A percentile compares a stretch with the other conserved stretches of the same genome.
phyloP scores from a whole-genome alignment of 495 filamentous ascomycete species.

The Hyaloscypha variabilis region DNA sequence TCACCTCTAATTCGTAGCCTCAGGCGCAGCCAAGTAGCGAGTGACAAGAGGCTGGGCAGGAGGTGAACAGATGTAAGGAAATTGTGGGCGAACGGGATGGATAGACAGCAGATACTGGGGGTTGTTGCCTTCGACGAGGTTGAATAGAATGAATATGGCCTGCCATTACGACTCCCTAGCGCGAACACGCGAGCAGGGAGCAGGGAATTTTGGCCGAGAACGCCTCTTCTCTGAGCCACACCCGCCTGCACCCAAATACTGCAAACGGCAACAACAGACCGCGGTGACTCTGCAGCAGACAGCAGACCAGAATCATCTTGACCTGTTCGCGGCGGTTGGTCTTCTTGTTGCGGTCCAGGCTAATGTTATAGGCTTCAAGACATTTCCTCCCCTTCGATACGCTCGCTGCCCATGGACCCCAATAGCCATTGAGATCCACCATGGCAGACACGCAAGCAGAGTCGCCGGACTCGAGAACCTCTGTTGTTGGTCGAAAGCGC shows the following conservation, averaged over 20 bases:
- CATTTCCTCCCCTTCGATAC: neutral
- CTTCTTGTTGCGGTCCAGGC: neutral
- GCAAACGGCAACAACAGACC: neutral
- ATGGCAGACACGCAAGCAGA: constrained; percentile 20
- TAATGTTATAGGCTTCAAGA: constrained; percentile 13
- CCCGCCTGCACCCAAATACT: too few species aligned
- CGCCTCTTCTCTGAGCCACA: neutral
- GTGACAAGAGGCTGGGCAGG: neutral
- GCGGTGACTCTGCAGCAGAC: neutral
- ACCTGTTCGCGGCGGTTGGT: neutral
- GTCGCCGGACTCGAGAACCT: constrained; percentile 27
- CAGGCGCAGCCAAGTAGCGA: neutral
- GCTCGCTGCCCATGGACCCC: neutral
- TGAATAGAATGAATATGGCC: too few species aligned
- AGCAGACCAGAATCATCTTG: too few species aligned
- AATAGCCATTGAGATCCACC: neutral
- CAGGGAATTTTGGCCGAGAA: neutral
- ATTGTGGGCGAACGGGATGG: neutral
- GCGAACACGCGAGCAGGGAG: neutral
- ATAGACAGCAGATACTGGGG: constrained; percentile 5
- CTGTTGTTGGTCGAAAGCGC: constrained; percentile 26
- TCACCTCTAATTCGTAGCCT: neutral
- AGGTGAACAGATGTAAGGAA: neutral
- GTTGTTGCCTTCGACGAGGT: neutral
- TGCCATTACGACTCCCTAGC: too few species aligned